These are phyloP conservation scores for Populus nigra DNA, from an alignment of 345 rosid genomes.

Conservation along the genomic window DNA sequence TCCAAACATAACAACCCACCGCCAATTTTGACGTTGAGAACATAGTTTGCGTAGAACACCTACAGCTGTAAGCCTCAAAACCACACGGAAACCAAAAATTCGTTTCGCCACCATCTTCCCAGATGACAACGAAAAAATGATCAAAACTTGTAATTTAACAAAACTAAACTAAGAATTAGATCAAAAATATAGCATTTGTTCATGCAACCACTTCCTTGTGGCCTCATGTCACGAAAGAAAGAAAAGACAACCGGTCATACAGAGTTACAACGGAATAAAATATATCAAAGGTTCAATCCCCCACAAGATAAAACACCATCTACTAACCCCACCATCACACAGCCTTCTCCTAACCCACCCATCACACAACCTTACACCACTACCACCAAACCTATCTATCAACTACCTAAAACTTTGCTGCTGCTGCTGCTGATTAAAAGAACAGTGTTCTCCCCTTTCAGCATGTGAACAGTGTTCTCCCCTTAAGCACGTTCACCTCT, in stretches of 20 bases:
- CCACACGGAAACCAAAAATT: no score
- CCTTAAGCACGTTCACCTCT: constrained; percentile 22
- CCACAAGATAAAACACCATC: not conserved
- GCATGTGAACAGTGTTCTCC: not conserved
- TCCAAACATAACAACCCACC: no score
- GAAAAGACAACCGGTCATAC: not conserved
- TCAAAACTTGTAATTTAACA: not conserved
- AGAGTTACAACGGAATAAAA: not conserved
- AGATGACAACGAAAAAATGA: no score
- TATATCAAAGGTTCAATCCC: not conserved
- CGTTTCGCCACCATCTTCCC: no score
- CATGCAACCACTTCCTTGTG: not conserved
- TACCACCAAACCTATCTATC: not conserved
- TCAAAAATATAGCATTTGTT: not conserved
- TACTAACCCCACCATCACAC: not conserved
- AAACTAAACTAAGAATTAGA: not conserved
- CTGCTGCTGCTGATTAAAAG: not conserved
- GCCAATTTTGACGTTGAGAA: no score
- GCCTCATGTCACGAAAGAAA: not conserved
- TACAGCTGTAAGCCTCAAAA: no score
- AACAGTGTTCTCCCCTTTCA: not conserved
- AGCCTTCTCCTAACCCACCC: not conserved
- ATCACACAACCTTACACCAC: not conserved
- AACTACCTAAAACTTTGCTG: not conserved
- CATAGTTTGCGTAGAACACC: no score